Evolutionary conservation across 768 basidiomycete genomes (phyloP).

Genomic region (Pholiota conissans): DNA sequence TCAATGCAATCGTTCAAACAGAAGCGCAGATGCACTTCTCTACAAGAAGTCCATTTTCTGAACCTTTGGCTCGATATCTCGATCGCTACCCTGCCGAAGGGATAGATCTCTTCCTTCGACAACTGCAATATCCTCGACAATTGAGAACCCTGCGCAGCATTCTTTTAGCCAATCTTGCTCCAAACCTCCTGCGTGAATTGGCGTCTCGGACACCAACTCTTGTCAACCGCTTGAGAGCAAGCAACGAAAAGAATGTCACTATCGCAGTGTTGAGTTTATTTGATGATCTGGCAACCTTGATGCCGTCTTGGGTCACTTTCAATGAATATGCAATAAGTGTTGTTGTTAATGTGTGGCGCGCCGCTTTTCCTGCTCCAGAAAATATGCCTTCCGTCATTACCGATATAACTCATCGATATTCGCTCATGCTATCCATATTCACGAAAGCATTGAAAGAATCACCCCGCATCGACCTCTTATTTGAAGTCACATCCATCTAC

Average conservation of each 20-base stretch:
- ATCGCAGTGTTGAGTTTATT: slow-evolving; percentile 76
- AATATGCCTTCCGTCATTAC: slow-evolving; percentile 41
- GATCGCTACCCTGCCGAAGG: slow-evolving; percentile 89
- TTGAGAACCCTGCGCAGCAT: slow-evolving; percentile 85
- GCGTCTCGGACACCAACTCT: slow-evolving; percentile 57
- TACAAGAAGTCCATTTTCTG: slow-evolving; percentile 86
- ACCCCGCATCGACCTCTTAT: slow-evolving; percentile 85
- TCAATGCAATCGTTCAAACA: slow-evolving; percentile 86
- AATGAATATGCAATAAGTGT: slow-evolving; percentile 68
- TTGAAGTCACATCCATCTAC: slow-evolving; percentile 83
- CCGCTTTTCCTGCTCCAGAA: slow-evolving; percentile 45
- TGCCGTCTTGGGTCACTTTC: slow-evolving; percentile 71
- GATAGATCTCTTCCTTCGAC: slow-evolving; percentile 78
- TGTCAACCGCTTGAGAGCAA: slow-evolving; percentile 49
- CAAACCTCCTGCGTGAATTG: slow-evolving; percentile 69
- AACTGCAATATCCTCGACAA: slow-evolving; percentile 76
- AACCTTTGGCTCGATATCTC: slow-evolving; percentile 87
- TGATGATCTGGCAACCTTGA: slow-evolving; percentile 68
- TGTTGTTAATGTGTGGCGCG: slow-evolving; percentile 73
- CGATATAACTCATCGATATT: slow-evolving; percentile 59
- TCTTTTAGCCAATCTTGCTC: slow-evolving; percentile 76
- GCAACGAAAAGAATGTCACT: slow-evolving; percentile 48
- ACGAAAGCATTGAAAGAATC: slow-evolving; percentile 64
- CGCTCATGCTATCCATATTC: slow-evolving; percentile 76
- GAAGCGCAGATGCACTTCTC: slow-evolving; percentile 93